These are phyloP conservation scores for Termitomyces sp. DNA, from an alignment of 1,284 basidiomycete genomes.

Conservation along the genomic window DNA sequence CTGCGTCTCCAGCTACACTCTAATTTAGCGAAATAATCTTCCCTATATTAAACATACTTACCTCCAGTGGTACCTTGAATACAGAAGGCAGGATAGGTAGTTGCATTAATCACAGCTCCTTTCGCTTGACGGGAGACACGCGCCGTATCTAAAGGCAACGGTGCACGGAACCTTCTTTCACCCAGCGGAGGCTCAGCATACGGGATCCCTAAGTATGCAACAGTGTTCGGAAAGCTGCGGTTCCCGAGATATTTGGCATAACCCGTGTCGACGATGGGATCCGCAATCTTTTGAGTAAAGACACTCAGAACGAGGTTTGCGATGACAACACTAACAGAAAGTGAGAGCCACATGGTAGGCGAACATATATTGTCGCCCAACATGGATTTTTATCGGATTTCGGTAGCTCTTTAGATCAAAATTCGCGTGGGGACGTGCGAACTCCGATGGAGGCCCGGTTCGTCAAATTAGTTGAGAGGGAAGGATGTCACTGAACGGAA, in stretches of 20 bases:
- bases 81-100: slow-evolving; percentile 49
- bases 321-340: slow-evolving; percentile 10
- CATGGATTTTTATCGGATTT: slow-evolving; percentile 1
- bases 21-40: not conserved
- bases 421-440: not conserved
- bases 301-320: slow-evolving; percentile 10
- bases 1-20: slow-evolving; percentile 41
- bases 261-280: slow-evolving; percentile 40
- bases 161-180: slow-evolving; percentile 44
- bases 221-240: slow-evolving; percentile 44
- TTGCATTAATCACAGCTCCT: slow-evolving; percentile 42
- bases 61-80: slow-evolving; percentile 51
- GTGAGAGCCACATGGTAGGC: slow-evolving; percentile 14
- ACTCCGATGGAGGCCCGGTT: not conserved
- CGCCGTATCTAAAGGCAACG: slow-evolving; percentile 39
- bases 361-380: not conserved
- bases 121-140: slow-evolving; percentile 31
- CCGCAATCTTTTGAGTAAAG: slow-evolving; percentile 5
- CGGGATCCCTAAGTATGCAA: slow-evolving; percentile 53
- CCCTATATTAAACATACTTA: slow-evolving; percentile 20
- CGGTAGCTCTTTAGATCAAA: not conserved
- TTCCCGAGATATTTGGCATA: slow-evolving; percentile 53
- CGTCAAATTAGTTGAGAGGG: not conserved
- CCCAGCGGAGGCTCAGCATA: slow-evolving; percentile 55
- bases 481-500: not conserved